These are phyloP conservation scores for Pseudogymnoascus verrucosus DNA, from an alignment of 2,329 filamentous ascomycete genomes.

Conservation along the genomic window DNA sequence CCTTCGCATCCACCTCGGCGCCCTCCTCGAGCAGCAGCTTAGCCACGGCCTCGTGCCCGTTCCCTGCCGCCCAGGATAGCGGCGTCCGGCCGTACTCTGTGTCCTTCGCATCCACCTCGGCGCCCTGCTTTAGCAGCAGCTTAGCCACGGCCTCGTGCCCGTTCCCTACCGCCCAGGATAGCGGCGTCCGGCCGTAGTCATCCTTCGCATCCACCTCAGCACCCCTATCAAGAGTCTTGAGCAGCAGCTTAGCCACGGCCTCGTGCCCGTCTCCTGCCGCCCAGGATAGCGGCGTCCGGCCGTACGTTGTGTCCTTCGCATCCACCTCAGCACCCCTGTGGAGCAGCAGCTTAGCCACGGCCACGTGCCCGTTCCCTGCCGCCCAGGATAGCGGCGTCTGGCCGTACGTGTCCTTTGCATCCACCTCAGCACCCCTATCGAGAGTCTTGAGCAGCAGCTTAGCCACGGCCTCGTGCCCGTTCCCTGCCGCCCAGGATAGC, in stretches of 20 bases:
- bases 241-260: too few species aligned
- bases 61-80: background rate
- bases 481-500: background rate
- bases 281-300: conserved; percentile 16
- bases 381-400: conserved; percentile 15
- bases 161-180: background rate
- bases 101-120: too few species aligned
- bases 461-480: conserved; percentile 11
- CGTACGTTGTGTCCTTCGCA: background rate
- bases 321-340: background rate
- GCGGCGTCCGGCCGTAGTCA: conserved; percentile 1
- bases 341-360: conserved; percentile 16
- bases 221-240: too few species aligned
- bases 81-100: background rate
- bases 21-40: conserved; percentile 14
- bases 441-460: conserved; percentile 17
- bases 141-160: background rate
- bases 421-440: too few species aligned
- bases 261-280: conserved; percentile 11
- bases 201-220: too few species aligned
- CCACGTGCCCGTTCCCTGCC: background rate
- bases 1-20: too few species aligned
- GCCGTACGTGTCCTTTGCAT: background rate
- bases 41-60: conserved; percentile 11
- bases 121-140: conserved; percentile 11